Evolutionary conservation across 2,329 filamentous ascomycete genomes (phyloP).

Genomic region (Xylaria sp.): DNA sequence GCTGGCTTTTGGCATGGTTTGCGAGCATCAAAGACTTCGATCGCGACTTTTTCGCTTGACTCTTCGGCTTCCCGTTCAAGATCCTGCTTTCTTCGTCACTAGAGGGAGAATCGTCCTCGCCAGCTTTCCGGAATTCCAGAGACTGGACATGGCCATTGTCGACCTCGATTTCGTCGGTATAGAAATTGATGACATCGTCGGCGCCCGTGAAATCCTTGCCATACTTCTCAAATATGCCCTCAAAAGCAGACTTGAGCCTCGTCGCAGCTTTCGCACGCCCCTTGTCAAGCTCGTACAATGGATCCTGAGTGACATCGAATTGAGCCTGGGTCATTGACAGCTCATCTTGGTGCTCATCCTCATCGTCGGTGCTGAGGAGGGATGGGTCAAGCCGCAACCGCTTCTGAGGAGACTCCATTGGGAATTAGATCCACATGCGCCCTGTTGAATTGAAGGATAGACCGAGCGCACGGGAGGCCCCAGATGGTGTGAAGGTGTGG

Average conservation of each 20-base stretch:
- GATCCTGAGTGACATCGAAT: conserved; percentile 44
- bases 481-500: too few relatives aligned
- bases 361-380: conserved; percentile 35
- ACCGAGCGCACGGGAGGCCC: background rate
- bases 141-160: conserved; percentile 78
- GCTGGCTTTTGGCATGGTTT: conserved; percentile 9
- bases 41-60: conserved; percentile 16
- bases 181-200: conserved; percentile 84
- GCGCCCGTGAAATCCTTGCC: conserved; percentile 73
- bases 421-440: background rate
- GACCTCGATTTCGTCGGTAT: conserved; percentile 75
- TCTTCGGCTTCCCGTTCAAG: conserved; percentile 29
- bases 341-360: conserved; percentile 44
- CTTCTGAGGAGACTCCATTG: conserved; percentile 58
- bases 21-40: conserved; percentile 15
- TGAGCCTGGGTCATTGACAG: conserved; percentile 44
- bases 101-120: conserved; percentile 29
- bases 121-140: conserved; percentile 38
- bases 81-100: conserved; percentile 35
- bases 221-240: conserved; percentile 86
- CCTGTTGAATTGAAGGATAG: conserved; percentile 2
- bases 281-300: conserved; percentile 53
- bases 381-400: conserved; percentile 50
- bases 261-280: conserved; percentile 62
- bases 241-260: conserved; percentile 76